These are phyloP conservation scores for Coniochaeta prunicola DNA, from an alignment of 2,329 filamentous ascomycete genomes.

Conservation along the genomic window DNA sequence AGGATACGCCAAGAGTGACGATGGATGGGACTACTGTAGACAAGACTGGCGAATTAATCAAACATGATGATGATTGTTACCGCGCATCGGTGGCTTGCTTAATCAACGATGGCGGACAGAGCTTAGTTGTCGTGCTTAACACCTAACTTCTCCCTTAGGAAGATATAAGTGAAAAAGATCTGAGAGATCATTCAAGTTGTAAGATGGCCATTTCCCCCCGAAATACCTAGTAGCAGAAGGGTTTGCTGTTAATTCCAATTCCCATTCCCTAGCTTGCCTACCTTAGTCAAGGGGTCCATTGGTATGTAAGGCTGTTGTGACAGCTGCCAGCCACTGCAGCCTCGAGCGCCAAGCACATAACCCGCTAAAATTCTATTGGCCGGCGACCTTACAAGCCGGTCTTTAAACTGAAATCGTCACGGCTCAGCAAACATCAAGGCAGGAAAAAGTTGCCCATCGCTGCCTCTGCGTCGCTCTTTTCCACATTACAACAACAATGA, in stretches of 20 bases:
- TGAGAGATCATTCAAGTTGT: no score
- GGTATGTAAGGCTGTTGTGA: not conserved
- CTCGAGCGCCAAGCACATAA: not conserved
- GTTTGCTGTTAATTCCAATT: no score
- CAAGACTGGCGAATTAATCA: not conserved
- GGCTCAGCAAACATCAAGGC: not conserved
- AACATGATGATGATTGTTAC: not conserved
- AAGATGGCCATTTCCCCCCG: no score
- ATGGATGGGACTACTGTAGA: not conserved
- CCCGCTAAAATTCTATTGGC: not conserved
- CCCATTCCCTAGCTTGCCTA: no score
- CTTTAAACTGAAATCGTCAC: not conserved
- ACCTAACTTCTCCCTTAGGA: no score
- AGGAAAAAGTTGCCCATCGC: not conserved
- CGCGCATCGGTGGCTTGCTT: no score
- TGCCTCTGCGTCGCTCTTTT: slow-evolving; percentile 5
- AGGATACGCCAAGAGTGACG: not conserved
- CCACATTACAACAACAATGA: slow-evolving; percentile 36
- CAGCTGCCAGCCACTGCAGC: not conserved
- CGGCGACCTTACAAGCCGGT: not conserved
- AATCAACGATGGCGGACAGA: no score
- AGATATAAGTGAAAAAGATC: no score
- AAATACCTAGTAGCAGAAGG: no score
- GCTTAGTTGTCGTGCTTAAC: no score
- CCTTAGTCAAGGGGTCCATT: not conserved